These are phyloP conservation scores for Xanthoceras sorbifolium DNA, from an alignment of 345 rosid species.

Conservation along the genomic window DNA sequence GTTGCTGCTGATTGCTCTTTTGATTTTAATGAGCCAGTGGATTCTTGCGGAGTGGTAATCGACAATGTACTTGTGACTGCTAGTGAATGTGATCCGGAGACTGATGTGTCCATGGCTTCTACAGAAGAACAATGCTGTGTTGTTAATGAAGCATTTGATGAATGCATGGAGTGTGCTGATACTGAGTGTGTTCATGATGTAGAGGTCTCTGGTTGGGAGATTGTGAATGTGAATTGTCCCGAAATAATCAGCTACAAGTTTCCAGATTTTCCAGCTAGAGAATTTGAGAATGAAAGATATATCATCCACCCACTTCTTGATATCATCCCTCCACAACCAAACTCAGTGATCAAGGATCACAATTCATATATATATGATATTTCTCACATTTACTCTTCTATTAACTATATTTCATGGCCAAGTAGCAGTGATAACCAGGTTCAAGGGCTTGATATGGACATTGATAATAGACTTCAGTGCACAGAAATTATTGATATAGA, in stretches of 20 bases:
- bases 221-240: constrained; percentile 30
- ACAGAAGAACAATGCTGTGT: constrained; percentile 33
- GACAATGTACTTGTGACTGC: constrained; percentile 26
- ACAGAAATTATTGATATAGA: constrained; percentile 19
- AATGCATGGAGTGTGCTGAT: constrained; percentile 28
- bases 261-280: constrained; percentile 20
- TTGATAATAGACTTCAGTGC: constrained; percentile 14
- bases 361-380: background rate
- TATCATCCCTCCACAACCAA: constrained; percentile 13
- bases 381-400: constrained; percentile 10
- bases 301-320: background rate
- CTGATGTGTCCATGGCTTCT: constrained; percentile 13
- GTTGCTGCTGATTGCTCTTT: constrained; percentile 25
- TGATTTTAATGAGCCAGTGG: constrained; percentile 22
- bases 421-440: constrained; percentile 20
- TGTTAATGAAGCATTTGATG: constrained; percentile 22
- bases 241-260: constrained; percentile 22
- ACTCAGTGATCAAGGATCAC: constrained; percentile 20
- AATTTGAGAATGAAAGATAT: constrained; percentile 19
- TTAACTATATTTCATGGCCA: constrained; percentile 12
- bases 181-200: constrained; percentile 12
- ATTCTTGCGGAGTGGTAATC: constrained; percentile 17
- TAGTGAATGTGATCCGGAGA: constrained; percentile 13
- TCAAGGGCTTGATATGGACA: constrained; percentile 23
- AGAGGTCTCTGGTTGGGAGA: constrained; percentile 34